Evolutionary conservation across 2,329 filamentous ascomycete genomes (phyloP).

Genomic region (Spiromastix sp.): DNA sequence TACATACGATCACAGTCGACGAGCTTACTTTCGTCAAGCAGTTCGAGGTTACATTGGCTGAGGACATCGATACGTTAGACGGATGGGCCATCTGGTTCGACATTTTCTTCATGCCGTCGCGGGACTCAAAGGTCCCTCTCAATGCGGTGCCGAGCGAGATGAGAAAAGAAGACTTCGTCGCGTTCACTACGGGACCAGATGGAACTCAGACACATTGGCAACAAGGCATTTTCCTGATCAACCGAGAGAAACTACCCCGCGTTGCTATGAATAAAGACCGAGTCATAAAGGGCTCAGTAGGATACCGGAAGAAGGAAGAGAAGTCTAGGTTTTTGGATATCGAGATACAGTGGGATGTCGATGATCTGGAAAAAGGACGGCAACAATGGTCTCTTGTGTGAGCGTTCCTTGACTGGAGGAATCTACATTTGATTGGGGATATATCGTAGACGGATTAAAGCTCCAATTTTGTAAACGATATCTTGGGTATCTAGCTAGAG

Average conservation of each 20-base stretch:
- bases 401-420: constrained; percentile 8
- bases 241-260: constrained; percentile 42
- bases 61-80: constrained; percentile 61
- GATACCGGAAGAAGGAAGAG: constrained; percentile 58
- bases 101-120: constrained; percentile 68
- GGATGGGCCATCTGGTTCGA: constrained; percentile 92
- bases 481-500: no score
- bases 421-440: constrained; percentile 3
- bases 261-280: constrained; percentile 43
- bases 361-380: constrained; percentile 29
- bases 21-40: constrained; percentile 66
- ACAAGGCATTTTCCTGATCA: constrained; percentile 65
- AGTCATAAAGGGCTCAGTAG: constrained; percentile 55
- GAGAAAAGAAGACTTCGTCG: constrained; percentile 53
- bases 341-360: constrained; percentile 50
- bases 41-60: constrained; percentile 53
- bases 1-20: constrained; percentile 59
- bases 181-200: constrained; percentile 78
- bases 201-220: constrained; percentile 81
- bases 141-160: constrained; percentile 51
- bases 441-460: no score
- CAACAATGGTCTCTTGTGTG: constrained; percentile 34
- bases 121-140: constrained; percentile 38
- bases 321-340: constrained; percentile 61
- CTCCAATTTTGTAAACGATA: no score